Evolutionary conservation across 108 stramenopile species (phyloP), one percentile per base, ranked within the genome.

Genomic region (Craspedostauros australis): DNA sequence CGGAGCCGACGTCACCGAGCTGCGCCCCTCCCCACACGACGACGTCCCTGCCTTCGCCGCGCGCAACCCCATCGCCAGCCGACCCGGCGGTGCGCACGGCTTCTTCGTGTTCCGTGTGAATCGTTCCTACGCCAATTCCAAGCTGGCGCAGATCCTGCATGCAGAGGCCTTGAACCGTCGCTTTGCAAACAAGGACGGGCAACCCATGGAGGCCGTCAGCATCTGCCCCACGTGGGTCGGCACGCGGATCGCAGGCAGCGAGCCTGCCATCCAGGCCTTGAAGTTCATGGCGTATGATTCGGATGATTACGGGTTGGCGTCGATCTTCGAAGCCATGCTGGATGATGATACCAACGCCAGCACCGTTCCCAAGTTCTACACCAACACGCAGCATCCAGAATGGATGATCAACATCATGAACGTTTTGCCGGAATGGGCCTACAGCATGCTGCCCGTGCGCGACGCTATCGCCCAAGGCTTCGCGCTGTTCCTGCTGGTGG

Each of bases 161-260:
- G 54, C 62, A 5, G 43, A 69, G 25, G 32, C 60, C 3, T 38
- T 74, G 27, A 19, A 39, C 15, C 24, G 51, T 4, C 3, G 51
- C 16, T 31, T 38, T 30, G 24, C 49, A 7, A 40, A 48, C 28
- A 12, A 9, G 11, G 40, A 31, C 16, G 15, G 20, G 2, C 9
- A 54, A 18, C 2, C 22, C 20, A 42, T 71, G 11, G 64, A 41
- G 9, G 46, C 56, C 38, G 70, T 72, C 5, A 57, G 49, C 32
- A 47, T 70, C 12, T 82, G 81, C 68, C 81, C 81, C 19, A 33
- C 44, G 8, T 75, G 76, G 76, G 81, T 78, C 24, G 81, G 57
- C 34, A 78, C 81, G 20, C 51, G 78, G 16, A 74, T 82, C 30
- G 53, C 39, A 4, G 54, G 64, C 22, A 21, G 33, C 18, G 26